Conservation (phyloP, 495 filamentous ascomycete genomes). For the Aspergillus campestris region DNA sequence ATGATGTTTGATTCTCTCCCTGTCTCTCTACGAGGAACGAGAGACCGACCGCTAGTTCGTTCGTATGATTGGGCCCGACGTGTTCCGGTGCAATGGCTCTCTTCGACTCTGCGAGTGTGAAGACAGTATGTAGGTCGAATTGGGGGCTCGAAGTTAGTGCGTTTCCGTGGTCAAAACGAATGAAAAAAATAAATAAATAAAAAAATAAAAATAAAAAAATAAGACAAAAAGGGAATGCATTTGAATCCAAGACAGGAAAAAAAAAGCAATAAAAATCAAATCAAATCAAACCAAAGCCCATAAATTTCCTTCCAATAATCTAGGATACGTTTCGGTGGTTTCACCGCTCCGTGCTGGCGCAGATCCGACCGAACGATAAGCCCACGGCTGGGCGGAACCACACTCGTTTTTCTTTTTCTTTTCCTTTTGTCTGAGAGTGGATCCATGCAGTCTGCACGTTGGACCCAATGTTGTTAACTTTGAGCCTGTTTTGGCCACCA, state of each 20-base stretch:
- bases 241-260: slow-evolving; percentile 3
- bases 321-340: background rate
- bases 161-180: background rate
- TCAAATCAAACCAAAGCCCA: slow-evolving; percentile 1
- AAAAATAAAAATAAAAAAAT: slow-evolving; percentile 2
- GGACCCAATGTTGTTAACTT: slow-evolving; percentile 15
- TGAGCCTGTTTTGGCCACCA: slow-evolving; percentile 9
- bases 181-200: background rate
- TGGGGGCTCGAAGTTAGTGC: no score
- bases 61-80: no score
- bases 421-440: slow-evolving; percentile 1
- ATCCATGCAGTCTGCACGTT: slow-evolving; percentile 16
- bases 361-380: slow-evolving; percentile 18
- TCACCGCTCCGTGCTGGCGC: slow-evolving; percentile 16
- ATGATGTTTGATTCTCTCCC: no score
- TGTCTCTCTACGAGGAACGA: no score
- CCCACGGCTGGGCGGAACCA: slow-evolving; percentile 6
- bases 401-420: no score
- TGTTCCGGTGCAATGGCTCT: no score
- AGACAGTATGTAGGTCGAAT: no score
- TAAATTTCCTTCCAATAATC: no score
- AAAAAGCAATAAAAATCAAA: background rate
- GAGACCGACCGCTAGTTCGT: no score
- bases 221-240: background rate
- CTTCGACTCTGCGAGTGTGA: no score